These are phyloP conservation scores for Alternaria dauci DNA, from an alignment of 2,329 filamentous ascomycete species.

Conservation along the genomic window DNA sequence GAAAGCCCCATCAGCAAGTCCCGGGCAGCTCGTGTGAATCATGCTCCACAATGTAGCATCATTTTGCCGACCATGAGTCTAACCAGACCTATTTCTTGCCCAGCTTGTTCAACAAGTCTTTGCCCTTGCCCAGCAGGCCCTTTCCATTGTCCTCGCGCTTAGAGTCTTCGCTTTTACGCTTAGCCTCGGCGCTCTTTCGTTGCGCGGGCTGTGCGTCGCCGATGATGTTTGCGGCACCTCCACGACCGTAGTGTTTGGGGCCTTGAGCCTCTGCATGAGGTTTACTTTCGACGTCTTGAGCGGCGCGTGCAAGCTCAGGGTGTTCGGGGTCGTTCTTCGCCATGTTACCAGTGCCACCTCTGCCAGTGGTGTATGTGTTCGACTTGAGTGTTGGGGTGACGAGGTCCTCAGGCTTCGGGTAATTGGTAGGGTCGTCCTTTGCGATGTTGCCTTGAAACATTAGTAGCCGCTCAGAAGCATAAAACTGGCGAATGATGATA, in stretches of 20 bases:
- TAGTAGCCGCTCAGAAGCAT: slow-evolving; percentile 2
- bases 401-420: slow-evolving; percentile 65
- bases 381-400: slow-evolving; percentile 84
- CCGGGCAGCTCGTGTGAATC: background rate
- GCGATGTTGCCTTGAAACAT: slow-evolving; percentile 57
- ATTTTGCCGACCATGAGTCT: background rate
- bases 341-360: slow-evolving; percentile 91
- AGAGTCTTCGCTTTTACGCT: slow-evolving; percentile 34
- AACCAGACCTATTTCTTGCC: slow-evolving; percentile 49
- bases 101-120: slow-evolving; percentile 58
- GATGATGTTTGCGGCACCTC: slow-evolving; percentile 74
- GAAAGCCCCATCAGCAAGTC: slow-evolving; percentile 5
- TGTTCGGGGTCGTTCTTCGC: slow-evolving; percentile 74
- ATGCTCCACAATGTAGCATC: background rate
- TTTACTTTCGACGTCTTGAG: slow-evolving; percentile 79
- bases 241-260: slow-evolving; percentile 73
- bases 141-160: slow-evolving; percentile 27
- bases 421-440: slow-evolving; percentile 47
- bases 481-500: slow-evolving; percentile 2
- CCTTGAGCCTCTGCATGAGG: slow-evolving; percentile 62
- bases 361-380: slow-evolving; percentile 85
- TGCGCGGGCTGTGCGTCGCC: slow-evolving; percentile 46
- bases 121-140: slow-evolving; percentile 62
- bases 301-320: slow-evolving; percentile 73
- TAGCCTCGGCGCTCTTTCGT: slow-evolving; percentile 44